These are phyloP conservation scores for Tephrocybe sp. DNA, from an alignment of 768 basidiomycete species.

Conservation along the genomic window DNA sequence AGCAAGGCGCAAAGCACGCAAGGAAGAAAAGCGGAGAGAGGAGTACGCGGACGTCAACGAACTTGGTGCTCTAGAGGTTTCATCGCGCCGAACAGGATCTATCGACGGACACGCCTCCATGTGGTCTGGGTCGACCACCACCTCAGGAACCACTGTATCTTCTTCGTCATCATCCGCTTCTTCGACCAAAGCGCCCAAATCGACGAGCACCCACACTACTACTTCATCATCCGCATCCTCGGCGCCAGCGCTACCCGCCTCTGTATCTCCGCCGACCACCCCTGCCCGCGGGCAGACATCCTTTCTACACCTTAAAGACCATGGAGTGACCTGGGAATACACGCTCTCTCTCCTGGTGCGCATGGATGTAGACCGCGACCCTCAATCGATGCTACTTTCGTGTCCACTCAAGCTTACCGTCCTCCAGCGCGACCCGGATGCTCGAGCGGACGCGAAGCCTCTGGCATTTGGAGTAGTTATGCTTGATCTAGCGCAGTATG, in stretches of 20 bases:
- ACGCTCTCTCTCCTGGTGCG: conserved; percentile 57
- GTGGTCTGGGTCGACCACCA: conserved; percentile 14
- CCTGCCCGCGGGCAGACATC: conserved; percentile 61
- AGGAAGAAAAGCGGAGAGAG: conserved; percentile 14
- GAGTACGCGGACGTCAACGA: background rate
- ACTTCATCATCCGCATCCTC: conserved; percentile 13
- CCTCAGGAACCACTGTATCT: too few relatives aligned
- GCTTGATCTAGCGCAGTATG: conserved; percentile 78
- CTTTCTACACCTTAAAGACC: conserved; percentile 61
- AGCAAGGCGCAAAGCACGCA: conserved; percentile 25
- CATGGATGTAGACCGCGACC: conserved; percentile 55
- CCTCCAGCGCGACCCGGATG: conserved; percentile 59
- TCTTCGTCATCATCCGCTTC: conserved; percentile 17
- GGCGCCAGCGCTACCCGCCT: conserved; percentile 6
- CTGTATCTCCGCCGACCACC: conserved; percentile 21
- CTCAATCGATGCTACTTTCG: conserved; percentile 46
- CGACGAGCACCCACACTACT: conserved; percentile 3
- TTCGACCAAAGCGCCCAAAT: conserved; percentile 8
- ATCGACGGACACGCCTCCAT: conserved; percentile 14
- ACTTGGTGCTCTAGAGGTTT: background rate
- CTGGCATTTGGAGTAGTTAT: conserved; percentile 62
- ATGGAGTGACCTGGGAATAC: conserved; percentile 64
- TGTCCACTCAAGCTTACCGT: conserved; percentile 68
- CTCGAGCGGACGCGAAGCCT: conserved; percentile 37
- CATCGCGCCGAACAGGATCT: conserved; percentile 2